These are phyloP conservation scores for Gossypioides kirkii DNA, from an alignment of 345 rosid species.

Conservation along the genomic window DNA sequence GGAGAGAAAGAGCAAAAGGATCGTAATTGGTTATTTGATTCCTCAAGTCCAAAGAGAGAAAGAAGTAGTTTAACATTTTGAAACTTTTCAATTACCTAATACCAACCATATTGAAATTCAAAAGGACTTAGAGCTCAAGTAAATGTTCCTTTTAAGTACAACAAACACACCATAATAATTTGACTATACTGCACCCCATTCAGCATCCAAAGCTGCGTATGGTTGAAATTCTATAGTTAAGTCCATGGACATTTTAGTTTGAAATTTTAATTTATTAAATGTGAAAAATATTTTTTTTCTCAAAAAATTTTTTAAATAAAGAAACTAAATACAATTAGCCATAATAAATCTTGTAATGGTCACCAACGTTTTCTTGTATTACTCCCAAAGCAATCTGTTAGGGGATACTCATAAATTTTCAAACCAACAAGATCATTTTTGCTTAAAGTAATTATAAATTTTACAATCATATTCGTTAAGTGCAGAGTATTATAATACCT, in stretches of 20 bases:
- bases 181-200: neutral
- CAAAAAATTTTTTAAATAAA: too few species aligned
- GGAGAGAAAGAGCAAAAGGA: neutral
- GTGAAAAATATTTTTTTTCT: neutral
- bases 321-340: too few species aligned
- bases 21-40: neutral
- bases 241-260: neutral
- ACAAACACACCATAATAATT: slow-evolving; percentile 2
- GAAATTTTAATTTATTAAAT: neutral
- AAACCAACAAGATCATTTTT: too few species aligned
- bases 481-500: too few species aligned
- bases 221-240: neutral
- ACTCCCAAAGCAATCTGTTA: too few species aligned
- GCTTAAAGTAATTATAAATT: too few species aligned
- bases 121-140: neutral
- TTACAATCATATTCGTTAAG: too few species aligned
- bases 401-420: too few species aligned
- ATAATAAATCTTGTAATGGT: too few species aligned
- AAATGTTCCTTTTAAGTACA: slow-evolving; percentile 5
- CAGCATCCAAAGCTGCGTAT: slow-evolving; percentile 16
- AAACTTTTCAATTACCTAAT: slow-evolving; percentile 16
- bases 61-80: slow-evolving; percentile 12
- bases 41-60: neutral
- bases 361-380: too few species aligned
- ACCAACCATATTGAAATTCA: slow-evolving; percentile 22